Evolutionary conservation across 2,329 filamentous ascomycete genomes (phyloP).

Genomic region (Hypoxylon rubiginosum): DNA sequence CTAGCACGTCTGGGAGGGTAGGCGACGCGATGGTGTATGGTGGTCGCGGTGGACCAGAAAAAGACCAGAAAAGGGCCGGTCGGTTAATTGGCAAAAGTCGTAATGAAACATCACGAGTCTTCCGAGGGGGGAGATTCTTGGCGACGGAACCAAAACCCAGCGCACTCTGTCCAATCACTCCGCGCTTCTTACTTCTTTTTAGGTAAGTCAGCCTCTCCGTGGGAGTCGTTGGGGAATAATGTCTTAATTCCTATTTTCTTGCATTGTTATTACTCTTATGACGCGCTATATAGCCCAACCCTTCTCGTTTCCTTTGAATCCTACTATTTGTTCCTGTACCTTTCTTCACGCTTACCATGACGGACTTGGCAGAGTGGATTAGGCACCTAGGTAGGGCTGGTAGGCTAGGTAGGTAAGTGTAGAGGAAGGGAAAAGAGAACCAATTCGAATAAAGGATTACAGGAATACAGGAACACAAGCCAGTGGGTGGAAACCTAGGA

Average conservation of each 20-base stretch:
- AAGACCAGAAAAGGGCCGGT: conserved; percentile 38
- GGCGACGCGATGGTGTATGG: no score
- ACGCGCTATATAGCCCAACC: conserved; percentile 6
- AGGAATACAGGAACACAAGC: neutral
- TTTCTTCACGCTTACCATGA: neutral
- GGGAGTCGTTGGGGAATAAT: neutral
- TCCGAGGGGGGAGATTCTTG: conserved; percentile 21
- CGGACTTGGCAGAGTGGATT: neutral
- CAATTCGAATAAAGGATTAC: neutral
- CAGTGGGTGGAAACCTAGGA: neutral
- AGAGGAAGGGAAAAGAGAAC: neutral
- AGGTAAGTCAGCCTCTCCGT: conserved; percentile 10
- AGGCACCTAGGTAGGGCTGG: neutral
- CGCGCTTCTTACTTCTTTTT: conserved; percentile 16
- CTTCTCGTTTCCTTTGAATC: neutral
- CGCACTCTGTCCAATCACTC: conserved; percentile 12
- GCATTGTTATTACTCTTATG: neutral
- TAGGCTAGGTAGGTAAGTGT: neutral
- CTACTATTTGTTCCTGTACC: neutral
- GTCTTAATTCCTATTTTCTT: neutral
- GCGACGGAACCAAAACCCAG: conserved; percentile 14
- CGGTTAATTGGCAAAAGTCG: conserved; percentile 42
- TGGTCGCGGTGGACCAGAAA: conserved; percentile 29
- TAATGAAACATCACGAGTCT: conserved; percentile 36
- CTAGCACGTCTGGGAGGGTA: neutral